Base-by-base conservation (phyloP, 768 basidiomycete genomes). In the Rhizopogon roseolus region DNA sequence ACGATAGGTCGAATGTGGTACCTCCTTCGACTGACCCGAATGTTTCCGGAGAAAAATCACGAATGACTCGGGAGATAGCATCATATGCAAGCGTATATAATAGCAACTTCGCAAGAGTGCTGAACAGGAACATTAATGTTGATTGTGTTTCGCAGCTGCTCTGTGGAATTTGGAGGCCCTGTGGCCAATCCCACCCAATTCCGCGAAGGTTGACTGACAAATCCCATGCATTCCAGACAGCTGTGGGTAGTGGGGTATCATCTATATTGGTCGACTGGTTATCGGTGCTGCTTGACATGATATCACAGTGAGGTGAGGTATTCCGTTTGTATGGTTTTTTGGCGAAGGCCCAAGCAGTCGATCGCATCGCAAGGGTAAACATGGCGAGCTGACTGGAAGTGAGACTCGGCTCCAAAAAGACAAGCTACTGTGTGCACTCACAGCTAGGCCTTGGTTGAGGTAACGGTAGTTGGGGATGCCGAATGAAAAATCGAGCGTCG, bases 31-130 rank as follows among this genome's bases (percentile, higher is more conserved):
- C 56, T 13, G 61, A 58, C 34, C 66, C 64, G 60, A 81, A 66
- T 3, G 76, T 74, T 5, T 66, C 59, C 2, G 77, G 77, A 14
- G 71, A 69, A 46, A 82, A 71, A 5, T 49, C 34, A 27, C 57
- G 59, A 5, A 56, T 49, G 3, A 11, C 32, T 37, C 59, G 63
- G 38, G 59, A 9, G 14, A 53, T 0, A 13, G 11, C 14, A 28
- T 66, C 66, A 17, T 57, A 3, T 9, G 46, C 56, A 40, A 60
- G 7, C 13, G 10, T 14, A 17, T 50, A 54, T 17, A 60, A 8
- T 28, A 50, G 1, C 25, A 54, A 8, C 14, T 40, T 48, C 8
- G 14, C 46, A 4, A 27, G 41, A 8, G 66, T 60, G 34, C 40
- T 36, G 9, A 58, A 9, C 0, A 66, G 50, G 11, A 66, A 66